A percentile compares a stretch with the other conserved stretches of the same genome.
phyloP scores from a whole-genome alignment of 352 stramenopile genomes.

The Phytophthora idaei region DNA sequence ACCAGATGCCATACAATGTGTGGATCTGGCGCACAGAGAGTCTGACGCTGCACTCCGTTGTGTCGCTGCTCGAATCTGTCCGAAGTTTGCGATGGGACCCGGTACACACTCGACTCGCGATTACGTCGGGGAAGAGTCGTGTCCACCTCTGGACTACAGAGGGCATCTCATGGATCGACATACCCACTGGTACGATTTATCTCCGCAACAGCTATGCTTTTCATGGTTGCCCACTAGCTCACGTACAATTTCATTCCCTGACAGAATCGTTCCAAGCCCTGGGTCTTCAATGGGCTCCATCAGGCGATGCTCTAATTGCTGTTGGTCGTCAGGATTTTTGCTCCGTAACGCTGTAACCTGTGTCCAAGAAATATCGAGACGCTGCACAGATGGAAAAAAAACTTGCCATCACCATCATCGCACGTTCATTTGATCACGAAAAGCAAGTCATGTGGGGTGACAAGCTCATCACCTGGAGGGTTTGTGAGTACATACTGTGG shows the following conservation, averaged over 20 bases:
- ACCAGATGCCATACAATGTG: slow-evolving; percentile 85
- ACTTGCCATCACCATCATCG: background rate
- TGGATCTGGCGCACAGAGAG: slow-evolving; percentile 86
- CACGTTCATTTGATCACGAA: slow-evolving; percentile 68
- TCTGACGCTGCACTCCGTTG: slow-evolving; percentile 66
- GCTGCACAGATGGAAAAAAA: too few relatives aligned
- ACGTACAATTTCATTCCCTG: background rate
- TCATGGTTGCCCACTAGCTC: background rate
- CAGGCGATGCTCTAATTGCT: slow-evolving; percentile 52
- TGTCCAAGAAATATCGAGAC: background rate
- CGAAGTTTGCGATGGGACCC: slow-evolving; percentile 74
- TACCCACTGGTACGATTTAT: slow-evolving; percentile 48
- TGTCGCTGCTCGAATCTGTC: slow-evolving; percentile 70
- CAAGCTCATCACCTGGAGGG: slow-evolving; percentile 57
- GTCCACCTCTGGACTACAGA: slow-evolving; percentile 75
- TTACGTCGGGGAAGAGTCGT: slow-evolving; percentile 64
- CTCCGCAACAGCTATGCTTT: too few relatives aligned
- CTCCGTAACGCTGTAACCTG: slow-evolving; percentile 51
- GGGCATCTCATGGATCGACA: slow-evolving; percentile 76
- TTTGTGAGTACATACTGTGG: slow-evolving; percentile 73
- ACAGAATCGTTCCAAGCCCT: slow-evolving; percentile 73
- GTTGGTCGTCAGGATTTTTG: slow-evolving; percentile 78
- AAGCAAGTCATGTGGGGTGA: slow-evolving; percentile 64
- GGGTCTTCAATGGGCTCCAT: slow-evolving; percentile 69
- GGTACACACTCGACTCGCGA: slow-evolving; percentile 47